phyloP scores from a whole-genome alignment of 2,329 filamentous ascomycete genomes.

The Diaporthe sp. region DNA sequence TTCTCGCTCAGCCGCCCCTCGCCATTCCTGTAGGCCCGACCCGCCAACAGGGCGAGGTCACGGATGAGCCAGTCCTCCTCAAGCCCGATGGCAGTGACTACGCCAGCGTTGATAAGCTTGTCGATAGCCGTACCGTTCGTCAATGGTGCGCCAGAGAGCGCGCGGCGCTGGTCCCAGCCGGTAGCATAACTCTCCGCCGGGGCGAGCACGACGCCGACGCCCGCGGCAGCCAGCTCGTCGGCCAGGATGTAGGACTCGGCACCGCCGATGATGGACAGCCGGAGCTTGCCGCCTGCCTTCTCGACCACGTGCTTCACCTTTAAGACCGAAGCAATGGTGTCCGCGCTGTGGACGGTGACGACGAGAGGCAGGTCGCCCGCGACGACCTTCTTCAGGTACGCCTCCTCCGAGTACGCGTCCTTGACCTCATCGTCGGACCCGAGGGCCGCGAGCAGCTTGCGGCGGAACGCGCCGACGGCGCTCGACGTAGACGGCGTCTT shows the following conservation, averaged over 20 bases:
- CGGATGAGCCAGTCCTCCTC: slow-evolving; percentile 74
- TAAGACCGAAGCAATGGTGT: slow-evolving; percentile 72
- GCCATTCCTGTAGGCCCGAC: slow-evolving; percentile 71
- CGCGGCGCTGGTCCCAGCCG: slow-evolving; percentile 73
- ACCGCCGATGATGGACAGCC: slow-evolving; percentile 72
- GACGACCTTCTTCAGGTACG: slow-evolving; percentile 68
- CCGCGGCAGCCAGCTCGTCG: slow-evolving; percentile 67
- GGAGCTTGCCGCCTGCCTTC: slow-evolving; percentile 54
- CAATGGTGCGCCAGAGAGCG: slow-evolving; percentile 74
- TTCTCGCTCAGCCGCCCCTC: slow-evolving; percentile 67
- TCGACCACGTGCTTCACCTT: slow-evolving; percentile 71
- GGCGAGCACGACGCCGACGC: slow-evolving; percentile 71
- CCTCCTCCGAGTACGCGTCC: slow-evolving; percentile 62
- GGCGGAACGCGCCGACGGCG: slow-evolving; percentile 65
- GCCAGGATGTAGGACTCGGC: slow-evolving; percentile 75
- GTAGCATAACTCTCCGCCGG: slow-evolving; percentile 69
- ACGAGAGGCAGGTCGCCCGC: slow-evolving; percentile 67
- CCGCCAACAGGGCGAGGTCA: slow-evolving; percentile 72
- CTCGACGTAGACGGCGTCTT: slow-evolving; percentile 66
- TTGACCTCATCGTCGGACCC: slow-evolving; percentile 53
- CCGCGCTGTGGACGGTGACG: slow-evolving; percentile 73
- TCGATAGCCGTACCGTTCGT: slow-evolving; percentile 76
- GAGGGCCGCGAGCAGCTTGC: slow-evolving; percentile 67
- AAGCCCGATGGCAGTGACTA: slow-evolving; percentile 70
- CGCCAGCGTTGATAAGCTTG: slow-evolving; percentile 69